These are phyloP conservation scores for Tuber magnatum DNA, from an alignment of 495 filamentous ascomycete genomes.

Conservation along the genomic window DNA sequence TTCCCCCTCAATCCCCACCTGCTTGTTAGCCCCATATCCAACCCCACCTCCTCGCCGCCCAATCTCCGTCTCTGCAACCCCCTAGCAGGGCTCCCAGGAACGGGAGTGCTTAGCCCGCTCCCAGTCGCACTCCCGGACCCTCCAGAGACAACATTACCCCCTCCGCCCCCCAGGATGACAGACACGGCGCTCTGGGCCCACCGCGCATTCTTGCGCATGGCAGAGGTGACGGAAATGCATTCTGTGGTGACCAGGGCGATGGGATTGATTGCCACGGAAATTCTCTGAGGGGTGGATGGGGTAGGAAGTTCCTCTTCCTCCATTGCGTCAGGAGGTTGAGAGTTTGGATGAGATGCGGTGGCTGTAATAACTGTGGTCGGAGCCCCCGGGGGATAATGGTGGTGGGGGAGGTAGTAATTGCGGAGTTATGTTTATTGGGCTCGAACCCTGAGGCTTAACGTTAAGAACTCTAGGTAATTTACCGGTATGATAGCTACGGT, in stretches of 20 bases:
- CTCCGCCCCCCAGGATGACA: slow-evolving; percentile 80
- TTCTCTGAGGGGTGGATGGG: slow-evolving; percentile 23
- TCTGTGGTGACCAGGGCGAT: slow-evolving; percentile 95
- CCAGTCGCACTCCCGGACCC: slow-evolving; percentile 30
- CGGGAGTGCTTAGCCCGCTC: slow-evolving; percentile 39
- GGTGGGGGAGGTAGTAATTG: background rate
- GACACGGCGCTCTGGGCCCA: slow-evolving; percentile 96
- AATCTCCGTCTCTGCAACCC: slow-evolving; percentile 42
- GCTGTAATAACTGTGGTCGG: slow-evolving; percentile 1
- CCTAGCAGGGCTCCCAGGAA: slow-evolving; percentile 37
- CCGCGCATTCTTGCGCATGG: slow-evolving; percentile 94
- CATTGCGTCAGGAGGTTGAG: slow-evolving; percentile 13
- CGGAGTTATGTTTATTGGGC: background rate
- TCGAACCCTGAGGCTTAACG: slow-evolving; percentile 1
- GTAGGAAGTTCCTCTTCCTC: slow-evolving; percentile 24
- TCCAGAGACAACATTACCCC: slow-evolving; percentile 42
- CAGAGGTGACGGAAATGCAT: slow-evolving; percentile 96
- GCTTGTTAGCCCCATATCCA: slow-evolving; percentile 48
- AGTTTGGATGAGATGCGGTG: slow-evolving; percentile 13
- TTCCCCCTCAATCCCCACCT: slow-evolving; percentile 90
- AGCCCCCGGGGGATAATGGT: background rate
- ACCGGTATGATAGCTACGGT: background rate
- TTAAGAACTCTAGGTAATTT: background rate
- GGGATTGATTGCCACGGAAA: slow-evolving; percentile 79
- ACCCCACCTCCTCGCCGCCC: slow-evolving; percentile 29